Conservation (phyloP, 225 moss, liverwort and hornwort species). For the Takakia lepidozioides region DNA sequence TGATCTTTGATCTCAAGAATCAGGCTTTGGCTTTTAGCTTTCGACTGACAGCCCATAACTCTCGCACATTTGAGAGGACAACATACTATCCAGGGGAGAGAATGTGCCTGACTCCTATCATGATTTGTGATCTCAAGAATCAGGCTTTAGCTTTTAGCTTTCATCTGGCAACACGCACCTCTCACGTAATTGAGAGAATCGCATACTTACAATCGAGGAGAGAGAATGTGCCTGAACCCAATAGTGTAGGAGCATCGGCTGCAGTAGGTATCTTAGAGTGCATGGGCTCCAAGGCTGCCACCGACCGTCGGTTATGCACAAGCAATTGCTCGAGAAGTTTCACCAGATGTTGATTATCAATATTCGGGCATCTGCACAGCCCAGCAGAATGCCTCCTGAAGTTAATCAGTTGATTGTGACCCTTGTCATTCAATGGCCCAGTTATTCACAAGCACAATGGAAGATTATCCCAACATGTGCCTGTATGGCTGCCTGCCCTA, state of each 20-base stretch:
- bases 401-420: no score
- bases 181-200: no score
- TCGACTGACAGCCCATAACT: neutral
- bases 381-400: no score
- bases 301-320: conserved; percentile 60
- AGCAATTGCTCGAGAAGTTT: conserved; percentile 88
- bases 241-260: conserved; percentile 78
- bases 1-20: no score
- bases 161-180: neutral
- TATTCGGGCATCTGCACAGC: conserved; percentile 73
- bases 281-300: conserved; percentile 39
- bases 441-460: no score
- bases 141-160: neutral
- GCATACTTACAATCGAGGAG: conserved; percentile 82
- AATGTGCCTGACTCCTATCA: neutral
- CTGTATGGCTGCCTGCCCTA: no score
- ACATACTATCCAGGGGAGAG: neutral
- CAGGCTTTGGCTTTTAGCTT: neutral
- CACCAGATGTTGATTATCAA: conserved; percentile 73
- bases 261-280: conserved; percentile 64
- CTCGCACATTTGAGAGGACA: neutral
- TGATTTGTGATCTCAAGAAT: neutral
- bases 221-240: conserved; percentile 80
- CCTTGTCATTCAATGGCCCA: no score
- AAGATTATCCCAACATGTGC: no score